Evolutionary conservation across 2,329 filamentous ascomycete species (phyloP).

Genomic region (Colletotrichum sp.): DNA sequence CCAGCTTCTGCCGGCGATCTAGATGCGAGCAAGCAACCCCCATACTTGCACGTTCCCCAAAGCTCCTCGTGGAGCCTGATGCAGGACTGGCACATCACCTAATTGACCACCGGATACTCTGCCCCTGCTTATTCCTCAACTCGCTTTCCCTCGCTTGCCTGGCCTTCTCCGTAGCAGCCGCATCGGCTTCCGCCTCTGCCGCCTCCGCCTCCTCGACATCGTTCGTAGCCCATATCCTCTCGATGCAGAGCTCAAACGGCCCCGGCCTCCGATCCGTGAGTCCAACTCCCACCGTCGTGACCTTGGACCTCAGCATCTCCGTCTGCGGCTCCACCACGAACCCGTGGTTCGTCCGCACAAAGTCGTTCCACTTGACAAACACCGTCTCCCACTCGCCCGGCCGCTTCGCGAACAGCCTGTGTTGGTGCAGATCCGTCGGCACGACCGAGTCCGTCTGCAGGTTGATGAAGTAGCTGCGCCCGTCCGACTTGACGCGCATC

Average conservation of each 20-base stretch:
- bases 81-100: neutral
- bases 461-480: conserved; percentile 92
- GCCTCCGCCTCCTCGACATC: conserved; percentile 28
- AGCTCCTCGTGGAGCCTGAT: neutral
- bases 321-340: conserved; percentile 92
- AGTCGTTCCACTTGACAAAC: conserved; percentile 88
- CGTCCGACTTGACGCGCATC: conserved; percentile 87
- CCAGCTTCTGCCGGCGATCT: neutral
- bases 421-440: conserved; percentile 94
- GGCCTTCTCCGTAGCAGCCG: conserved; percentile 4
- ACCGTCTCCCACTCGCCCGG: conserved; percentile 94
- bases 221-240: conserved; percentile 92
- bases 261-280: conserved; percentile 89
- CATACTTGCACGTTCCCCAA: neutral
- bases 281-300: conserved; percentile 85
- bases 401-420: conserved; percentile 79
- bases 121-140: conserved; percentile 41
- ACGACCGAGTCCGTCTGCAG: conserved; percentile 94
- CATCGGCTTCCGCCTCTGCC: conserved; percentile 21
- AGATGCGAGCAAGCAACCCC: rapidly evolving
- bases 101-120: conserved; percentile 39
- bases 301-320: conserved; percentile 85
- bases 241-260: conserved; percentile 85
- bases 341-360: conserved; percentile 93
- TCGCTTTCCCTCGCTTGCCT: conserved; percentile 25